Conservation (phyloP, 1,284 basidiomycete genomes). For the Marasmius tenuissimus region DNA sequence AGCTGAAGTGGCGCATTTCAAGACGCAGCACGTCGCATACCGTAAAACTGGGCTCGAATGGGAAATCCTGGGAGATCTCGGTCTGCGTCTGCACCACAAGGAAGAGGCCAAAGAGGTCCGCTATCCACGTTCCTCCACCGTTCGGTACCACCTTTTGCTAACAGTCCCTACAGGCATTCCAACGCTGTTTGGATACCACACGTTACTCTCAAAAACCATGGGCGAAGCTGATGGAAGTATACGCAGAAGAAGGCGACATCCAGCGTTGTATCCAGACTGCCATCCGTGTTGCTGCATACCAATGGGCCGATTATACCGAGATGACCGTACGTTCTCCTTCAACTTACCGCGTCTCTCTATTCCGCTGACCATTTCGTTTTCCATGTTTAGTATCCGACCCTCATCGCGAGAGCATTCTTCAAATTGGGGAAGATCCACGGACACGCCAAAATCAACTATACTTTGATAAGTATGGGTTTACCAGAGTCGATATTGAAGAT, state of each 20-base stretch:
- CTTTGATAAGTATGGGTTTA: constrained; percentile 89
- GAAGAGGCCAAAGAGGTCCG: constrained; percentile 89
- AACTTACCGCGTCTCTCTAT: neutral
- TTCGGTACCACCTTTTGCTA: neutral
- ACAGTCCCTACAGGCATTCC: constrained; percentile 59
- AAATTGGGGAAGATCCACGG: constrained; percentile 94
- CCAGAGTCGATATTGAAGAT: constrained; percentile 84
- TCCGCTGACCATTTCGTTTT: constrained; percentile 1
- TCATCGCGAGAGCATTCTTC: constrained; percentile 88
- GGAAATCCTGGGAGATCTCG: constrained; percentile 98
- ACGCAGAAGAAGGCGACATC: constrained; percentile 92
- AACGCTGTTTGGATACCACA: constrained; percentile 86
- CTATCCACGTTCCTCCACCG: neutral
- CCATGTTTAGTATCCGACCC: constrained; percentile 76
- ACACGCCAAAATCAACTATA: constrained; percentile 92
- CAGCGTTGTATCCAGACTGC: constrained; percentile 89
- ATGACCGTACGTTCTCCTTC: constrained; percentile 60
- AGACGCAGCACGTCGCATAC: constrained; percentile 95
- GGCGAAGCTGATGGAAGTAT: constrained; percentile 91
- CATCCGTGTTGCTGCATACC: constrained; percentile 91
- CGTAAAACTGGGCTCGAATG: constrained; percentile 96
- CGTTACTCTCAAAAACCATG: constrained; percentile 92
- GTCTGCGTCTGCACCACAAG: constrained; percentile 89
- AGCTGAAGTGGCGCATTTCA: constrained; percentile 98
- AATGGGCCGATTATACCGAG: constrained; percentile 83